Base-by-base conservation (phyloP, 495 filamentous ascomycete genomes). In the Jackrogersella minutella region DNA sequence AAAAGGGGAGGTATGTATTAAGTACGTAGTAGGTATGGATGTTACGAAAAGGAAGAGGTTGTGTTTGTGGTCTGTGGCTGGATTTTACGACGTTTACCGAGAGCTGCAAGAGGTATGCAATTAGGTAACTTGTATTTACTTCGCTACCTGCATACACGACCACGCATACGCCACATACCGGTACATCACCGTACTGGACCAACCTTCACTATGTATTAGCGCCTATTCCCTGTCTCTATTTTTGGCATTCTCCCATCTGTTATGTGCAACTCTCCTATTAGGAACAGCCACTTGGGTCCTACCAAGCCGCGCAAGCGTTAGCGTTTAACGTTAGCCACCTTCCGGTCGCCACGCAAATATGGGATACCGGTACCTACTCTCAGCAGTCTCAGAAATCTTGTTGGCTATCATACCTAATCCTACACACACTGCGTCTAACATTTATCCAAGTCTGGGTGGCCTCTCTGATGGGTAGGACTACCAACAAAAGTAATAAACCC, bases 61-160 rank as follows among this genome's bases (percentile, higher is more conserved):
- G 36, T 39, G 41, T 13, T 21, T 46, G 26, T 7, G 7, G 26
- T 3, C 26, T 46, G 41, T 46, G 51, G 51, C 21, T 54, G 46
- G 46, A 28, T 28, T 11, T 13, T 16, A 37, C 34, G 7, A n/a
- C n/a, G n/a, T n/a, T n/a, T n/a, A n/a, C n/a, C n/a, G n/a, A n/a
- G n/a, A n/a, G n/a, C n/a, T n/a, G n/a, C n/a, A n/a, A n/a, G n/a
- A 54, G 10, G 26, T 56, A 43, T 44, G 26, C 39, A 46, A 31
- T 33, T 57, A 46, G 17, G 16, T 36, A 24, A 24, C 33, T 10
- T 24, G 8, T n/a, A 16, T 44, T n/a, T 44, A 22, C 9, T 46
- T 22, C 19, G 16, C 26, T 59, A 59, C 43, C n/a, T 59, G 56
- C 43, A 59, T 59, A 59, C 43, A 59, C 56, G 54, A 47, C 33